Evolutionary conservation across 1,284 basidiomycete species (phyloP), one percentile per base, ranked within the genome.

Genomic region (Gymnopus androsaceus): DNA sequence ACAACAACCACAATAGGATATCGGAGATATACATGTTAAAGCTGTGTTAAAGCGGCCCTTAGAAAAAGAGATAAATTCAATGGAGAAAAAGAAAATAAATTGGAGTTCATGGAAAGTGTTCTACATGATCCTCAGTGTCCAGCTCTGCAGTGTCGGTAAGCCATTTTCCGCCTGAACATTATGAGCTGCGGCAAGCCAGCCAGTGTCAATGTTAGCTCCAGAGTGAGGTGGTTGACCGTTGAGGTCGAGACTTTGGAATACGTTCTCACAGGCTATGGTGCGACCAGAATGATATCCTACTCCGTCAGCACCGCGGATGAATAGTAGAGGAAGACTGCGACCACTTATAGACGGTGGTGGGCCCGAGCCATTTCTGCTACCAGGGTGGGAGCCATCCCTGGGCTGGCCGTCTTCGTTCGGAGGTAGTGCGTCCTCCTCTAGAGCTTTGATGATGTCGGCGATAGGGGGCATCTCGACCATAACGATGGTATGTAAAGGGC

Each of bases 251-350:
- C 75, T 70, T 61, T 85, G 82, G 70, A 88, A 89, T 31, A 91
- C 82, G 62, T 92, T 92, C 67, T 91, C 91, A 65, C 87, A 90
- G 33, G 90, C 81, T 54, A 94, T 86, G 60, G 90, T 90, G 57
- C 90, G 81, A 38, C 90, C 90, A 28, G 90, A 91, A 67, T 92
- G 90, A 67, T 92, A 92, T 3, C 90, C 90, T 25, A 92, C 83
- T 21, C 90, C 90, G 69, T 92, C 83, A 59, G 78, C 77, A 55
- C 88, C 80, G 54, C 90, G 81, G 63, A 92, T 87, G 69, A 92
- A 87, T 55, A 92, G 67, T 66, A 92, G 66, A 8, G 88, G 84
- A 31, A 92, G 71, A 64, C 79, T 84, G 55, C 83, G 78, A 21
- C 91, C 82, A 19, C 79, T 67, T 58, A 91, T 78, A 8, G 79